Base-by-base conservation (phyloP, 768 basidiomycete species). In the Amanita polypyramis region DNA sequence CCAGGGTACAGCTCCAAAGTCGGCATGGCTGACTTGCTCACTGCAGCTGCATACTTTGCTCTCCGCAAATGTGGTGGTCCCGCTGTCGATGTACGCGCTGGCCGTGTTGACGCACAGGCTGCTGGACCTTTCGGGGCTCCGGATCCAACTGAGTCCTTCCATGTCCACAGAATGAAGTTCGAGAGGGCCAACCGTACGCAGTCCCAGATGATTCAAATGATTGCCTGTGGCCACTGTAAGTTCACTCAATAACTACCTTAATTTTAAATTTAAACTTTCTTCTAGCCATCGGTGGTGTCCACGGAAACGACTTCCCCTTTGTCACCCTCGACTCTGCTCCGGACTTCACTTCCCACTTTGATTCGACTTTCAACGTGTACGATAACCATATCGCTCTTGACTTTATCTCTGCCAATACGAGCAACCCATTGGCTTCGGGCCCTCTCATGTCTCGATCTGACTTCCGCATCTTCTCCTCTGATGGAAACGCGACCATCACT, bases 71-170 rank as follows among this genome's bases (percentile, higher is more conserved):
- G 68, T 47, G 58, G 60, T 39, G 67, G 67, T 21, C 65, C 67
- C 2, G 20, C 58, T 9, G 57, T 70, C 21, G 61, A 61, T 11
- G 57, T 55, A 21, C 57, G 60, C 7, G 61, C 58, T 33, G 67
- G 68, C 0, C 60, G 68, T 5, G 51, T 66, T 12, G 67, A 68
- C 45, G 60, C 67, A 1, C 56, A 55, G 10, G 51, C 27, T 10
- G 59, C 59, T 5, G 64, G 64, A 15, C 57, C 60, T 9, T 32
- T 37, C 5, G 62, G 63, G n/a, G 66, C 64, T n/a, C 68, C 68
- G 1, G 51, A 63, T 17, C 58, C 63, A 2, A 56, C 17, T 51
- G 63, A 47, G 43, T 51, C 30, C 42, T 60, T n/a, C 46, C 58
- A 19, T 12, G 53, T 55, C 11, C 58, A 62, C 43, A 60, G 55